Conservation (phyloP, 495 filamentous ascomycete species). For the Penicillium mononematosum region DNA sequence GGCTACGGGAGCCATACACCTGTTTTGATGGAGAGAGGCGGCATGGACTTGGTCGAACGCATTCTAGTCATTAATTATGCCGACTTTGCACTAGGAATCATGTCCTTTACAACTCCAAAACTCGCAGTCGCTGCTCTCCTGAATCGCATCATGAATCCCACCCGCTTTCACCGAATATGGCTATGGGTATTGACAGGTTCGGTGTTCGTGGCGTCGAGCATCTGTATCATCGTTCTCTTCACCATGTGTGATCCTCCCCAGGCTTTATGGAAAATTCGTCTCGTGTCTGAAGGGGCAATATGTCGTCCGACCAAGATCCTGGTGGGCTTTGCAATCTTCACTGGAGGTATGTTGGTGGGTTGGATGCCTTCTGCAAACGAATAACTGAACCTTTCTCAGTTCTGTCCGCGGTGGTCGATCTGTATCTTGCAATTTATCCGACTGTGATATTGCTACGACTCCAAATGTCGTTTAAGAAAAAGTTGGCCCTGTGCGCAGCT, state of each 20-base stretch:
- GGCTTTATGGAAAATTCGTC: slow-evolving; percentile 40
- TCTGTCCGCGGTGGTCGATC: slow-evolving; percentile 42
- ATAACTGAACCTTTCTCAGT: slow-evolving; percentile 2
- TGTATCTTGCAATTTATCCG: slow-evolving; percentile 51
- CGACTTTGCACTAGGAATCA: slow-evolving; percentile 37
- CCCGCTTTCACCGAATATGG: slow-evolving; percentile 20
- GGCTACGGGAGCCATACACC: slow-evolving; percentile 27
- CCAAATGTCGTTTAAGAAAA: slow-evolving; percentile 46
- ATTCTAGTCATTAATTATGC: slow-evolving; percentile 36
- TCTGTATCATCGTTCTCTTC: slow-evolving; percentile 35
- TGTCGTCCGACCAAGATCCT: slow-evolving; percentile 38
- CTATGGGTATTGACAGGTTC: slow-evolving; percentile 34
- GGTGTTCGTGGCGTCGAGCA: slow-evolving; percentile 19
- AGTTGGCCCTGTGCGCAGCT: slow-evolving; percentile 42
- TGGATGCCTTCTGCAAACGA: neutral
- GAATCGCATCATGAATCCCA: slow-evolving; percentile 38
- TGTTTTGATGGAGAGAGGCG: slow-evolving; percentile 1
- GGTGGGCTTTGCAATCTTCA: slow-evolving; percentile 37
- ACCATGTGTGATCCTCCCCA: slow-evolving; percentile 41
- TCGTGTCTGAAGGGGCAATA: slow-evolving; percentile 26
- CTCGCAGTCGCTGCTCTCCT: slow-evolving; percentile 40
- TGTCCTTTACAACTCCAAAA: slow-evolving; percentile 45
- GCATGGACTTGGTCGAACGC: slow-evolving; percentile 4
- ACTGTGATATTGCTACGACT: slow-evolving; percentile 42
- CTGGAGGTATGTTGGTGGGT: slow-evolving; percentile 23